Evolutionary conservation across 495 filamentous ascomycete genomes (phyloP).

Genomic region (Clavariopsis aquatica): DNA sequence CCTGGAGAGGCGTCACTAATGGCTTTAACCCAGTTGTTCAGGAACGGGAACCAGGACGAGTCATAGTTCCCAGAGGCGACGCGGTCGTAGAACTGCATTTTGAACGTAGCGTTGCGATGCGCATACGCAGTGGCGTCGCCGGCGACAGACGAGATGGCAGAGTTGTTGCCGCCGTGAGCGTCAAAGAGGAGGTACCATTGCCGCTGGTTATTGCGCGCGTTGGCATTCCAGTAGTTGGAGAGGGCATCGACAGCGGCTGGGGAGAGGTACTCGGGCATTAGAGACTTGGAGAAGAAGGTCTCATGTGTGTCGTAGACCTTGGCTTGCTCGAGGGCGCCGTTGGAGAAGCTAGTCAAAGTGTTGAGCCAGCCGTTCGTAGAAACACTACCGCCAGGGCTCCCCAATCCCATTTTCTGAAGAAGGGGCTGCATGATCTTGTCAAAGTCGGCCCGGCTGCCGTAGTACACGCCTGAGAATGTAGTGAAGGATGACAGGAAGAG

Average conservation of each 20-base stretch:
- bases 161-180: constrained; percentile 21
- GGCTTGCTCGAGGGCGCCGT: constrained; percentile 24
- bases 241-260: constrained; percentile 44
- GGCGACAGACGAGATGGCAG: constrained; percentile 15
- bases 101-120: constrained; percentile 59
- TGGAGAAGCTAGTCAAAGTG: constrained; percentile 19
- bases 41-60: constrained; percentile 46
- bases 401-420: constrained; percentile 21
- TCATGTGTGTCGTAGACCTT: constrained; percentile 40
- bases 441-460: constrained; percentile 21
- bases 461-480: constrained; percentile 30
- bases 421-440: constrained; percentile 29
- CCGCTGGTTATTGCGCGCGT: constrained; percentile 18
- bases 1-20: constrained; percentile 37
- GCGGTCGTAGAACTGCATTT: constrained; percentile 56
- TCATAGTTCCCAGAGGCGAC: constrained; percentile 40
- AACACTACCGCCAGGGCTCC: neutral
- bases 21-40: constrained; percentile 46
- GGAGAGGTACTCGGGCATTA: constrained; percentile 44
- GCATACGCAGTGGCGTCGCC: constrained; percentile 49
- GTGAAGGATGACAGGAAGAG: constrained; percentile 16
- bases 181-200: constrained; percentile 32
- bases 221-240: constrained; percentile 49
- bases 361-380: constrained; percentile 25
- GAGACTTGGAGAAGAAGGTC: constrained; percentile 55